A percentile compares a stretch with the other conserved stretches of the same genome.
Conservation (phyloP, 768 basidiomycete species). For the Chlorophyllum brunneum region DNA sequence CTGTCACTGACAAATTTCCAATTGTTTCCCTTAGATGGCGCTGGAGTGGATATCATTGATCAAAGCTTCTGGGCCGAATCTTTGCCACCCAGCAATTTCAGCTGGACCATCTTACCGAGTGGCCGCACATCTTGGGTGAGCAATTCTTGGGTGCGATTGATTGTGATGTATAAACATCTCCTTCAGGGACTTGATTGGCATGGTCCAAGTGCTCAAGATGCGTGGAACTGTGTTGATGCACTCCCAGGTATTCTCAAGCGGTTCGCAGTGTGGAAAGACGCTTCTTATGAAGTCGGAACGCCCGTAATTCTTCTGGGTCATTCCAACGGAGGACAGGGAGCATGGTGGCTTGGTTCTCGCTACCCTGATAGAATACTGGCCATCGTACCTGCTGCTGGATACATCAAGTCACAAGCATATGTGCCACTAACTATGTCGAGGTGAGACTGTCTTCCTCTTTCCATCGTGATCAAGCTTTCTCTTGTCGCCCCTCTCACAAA, state of each 20-base stretch:
- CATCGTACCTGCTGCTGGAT: constrained; percentile 76
- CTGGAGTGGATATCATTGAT: constrained; percentile 69
- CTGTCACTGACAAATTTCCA: constrained; percentile 5
- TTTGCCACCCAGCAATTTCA: constrained; percentile 50
- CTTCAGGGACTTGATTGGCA: constrained; percentile 89
- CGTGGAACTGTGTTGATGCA: constrained; percentile 58
- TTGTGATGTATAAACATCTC: background rate
- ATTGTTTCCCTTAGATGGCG: constrained; percentile 57
- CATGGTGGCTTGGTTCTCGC: constrained; percentile 74
- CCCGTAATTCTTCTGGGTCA: constrained; percentile 77
- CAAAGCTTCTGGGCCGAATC: constrained; percentile 60
- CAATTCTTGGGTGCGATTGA: background rate
- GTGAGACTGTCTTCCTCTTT: constrained; percentile 21
- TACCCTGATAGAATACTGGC: constrained; percentile 74
- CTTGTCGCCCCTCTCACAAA: background rate
- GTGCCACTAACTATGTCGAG: constrained; percentile 68
- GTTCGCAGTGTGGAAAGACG: constrained; percentile 33
- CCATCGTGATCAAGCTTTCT: background rate
- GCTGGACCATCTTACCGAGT: constrained; percentile 81
- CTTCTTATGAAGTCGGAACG: constrained; percentile 33
- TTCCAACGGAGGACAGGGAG: constrained; percentile 91
- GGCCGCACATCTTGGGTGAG: constrained; percentile 81
- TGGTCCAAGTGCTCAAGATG: constrained; percentile 73
- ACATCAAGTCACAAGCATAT: constrained; percentile 86
- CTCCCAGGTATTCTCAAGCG: constrained; percentile 42